phyloP scores from a whole-genome alignment of 78 protist genomes.

The Isochrysis galbana region DNA sequence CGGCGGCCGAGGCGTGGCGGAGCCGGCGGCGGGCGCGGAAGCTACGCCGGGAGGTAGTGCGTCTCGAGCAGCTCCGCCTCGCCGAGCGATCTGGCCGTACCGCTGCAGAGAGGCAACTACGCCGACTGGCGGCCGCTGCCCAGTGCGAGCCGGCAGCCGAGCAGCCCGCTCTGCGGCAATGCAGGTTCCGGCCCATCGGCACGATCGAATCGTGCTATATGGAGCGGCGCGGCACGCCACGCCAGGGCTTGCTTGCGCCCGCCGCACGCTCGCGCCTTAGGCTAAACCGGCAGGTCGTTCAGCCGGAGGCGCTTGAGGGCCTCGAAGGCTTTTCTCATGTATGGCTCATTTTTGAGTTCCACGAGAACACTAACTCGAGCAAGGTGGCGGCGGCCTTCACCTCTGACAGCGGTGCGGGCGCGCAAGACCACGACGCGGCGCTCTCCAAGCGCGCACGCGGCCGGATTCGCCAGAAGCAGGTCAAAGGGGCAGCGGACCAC shows the following conservation, averaged over 20 bases:
- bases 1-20: too few relatives aligned
- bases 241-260: neutral
- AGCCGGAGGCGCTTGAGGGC: conserved; percentile 25
- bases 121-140: neutral
- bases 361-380: conserved; percentile 28
- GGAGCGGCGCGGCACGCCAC: neutral
- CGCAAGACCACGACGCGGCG: too few relatives aligned
- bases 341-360: conserved; percentile 17
- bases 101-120: neutral
- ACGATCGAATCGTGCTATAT: neutral
- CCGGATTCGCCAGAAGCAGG: neutral
- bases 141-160: neutral
- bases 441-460: too few relatives aligned
- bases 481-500: neutral
- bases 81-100: neutral
- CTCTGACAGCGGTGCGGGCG: neutral
- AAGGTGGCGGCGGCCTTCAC: neutral
- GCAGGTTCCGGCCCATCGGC: neutral
- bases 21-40: too few relatives aligned
- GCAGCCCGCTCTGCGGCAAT: neutral
- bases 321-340: conserved; percentile 27
- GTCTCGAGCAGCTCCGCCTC: neutral
- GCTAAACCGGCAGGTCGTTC: neutral
- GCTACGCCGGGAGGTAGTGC: too few relatives aligned
- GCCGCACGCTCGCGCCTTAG: neutral